Evolutionary conservation across 441 rosid species (phyloP).

Genomic region (Populus hybrid): DNA sequence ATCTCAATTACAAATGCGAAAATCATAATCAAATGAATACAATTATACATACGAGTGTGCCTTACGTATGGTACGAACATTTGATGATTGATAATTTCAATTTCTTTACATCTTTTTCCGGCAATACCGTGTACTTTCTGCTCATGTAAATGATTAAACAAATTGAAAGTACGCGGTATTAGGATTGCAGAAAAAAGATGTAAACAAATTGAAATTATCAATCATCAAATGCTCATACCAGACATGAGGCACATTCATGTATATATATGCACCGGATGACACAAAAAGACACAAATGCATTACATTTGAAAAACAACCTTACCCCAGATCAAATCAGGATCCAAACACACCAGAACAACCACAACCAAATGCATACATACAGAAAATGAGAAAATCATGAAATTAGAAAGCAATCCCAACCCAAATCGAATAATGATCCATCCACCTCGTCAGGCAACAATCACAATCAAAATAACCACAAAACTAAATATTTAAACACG

Average conservation of each 20-base stretch:
- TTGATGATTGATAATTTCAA: too few relatives aligned
- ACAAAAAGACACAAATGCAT: background rate
- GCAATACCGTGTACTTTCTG: too few relatives aligned
- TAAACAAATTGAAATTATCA: background rate
- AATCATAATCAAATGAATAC: background rate
- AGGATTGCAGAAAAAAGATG: background rate
- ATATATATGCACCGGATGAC: too few relatives aligned
- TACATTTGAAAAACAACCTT: constrained; percentile 1
- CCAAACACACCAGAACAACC: constrained; percentile 9
- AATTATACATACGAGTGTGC: background rate
- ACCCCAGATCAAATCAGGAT: constrained; percentile 15
- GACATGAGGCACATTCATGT: background rate
- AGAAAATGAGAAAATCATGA: background rate
- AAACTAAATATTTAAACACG: background rate
- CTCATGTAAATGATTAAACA: too few relatives aligned
- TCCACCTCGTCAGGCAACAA: constrained; percentile 3
- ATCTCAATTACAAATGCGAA: background rate
- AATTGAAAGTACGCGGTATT: background rate
- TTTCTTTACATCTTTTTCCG: too few relatives aligned
- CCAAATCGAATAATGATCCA: constrained; percentile 34
- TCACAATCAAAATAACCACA: background rate
- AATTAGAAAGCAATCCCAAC: background rate
- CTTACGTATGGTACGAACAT: too few relatives aligned
- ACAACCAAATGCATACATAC: background rate
- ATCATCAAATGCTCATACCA: background rate